These are phyloP conservation scores for Galium porrigens DNA, from an alignment of 305 asterid genomes.

Conservation along the genomic window DNA sequence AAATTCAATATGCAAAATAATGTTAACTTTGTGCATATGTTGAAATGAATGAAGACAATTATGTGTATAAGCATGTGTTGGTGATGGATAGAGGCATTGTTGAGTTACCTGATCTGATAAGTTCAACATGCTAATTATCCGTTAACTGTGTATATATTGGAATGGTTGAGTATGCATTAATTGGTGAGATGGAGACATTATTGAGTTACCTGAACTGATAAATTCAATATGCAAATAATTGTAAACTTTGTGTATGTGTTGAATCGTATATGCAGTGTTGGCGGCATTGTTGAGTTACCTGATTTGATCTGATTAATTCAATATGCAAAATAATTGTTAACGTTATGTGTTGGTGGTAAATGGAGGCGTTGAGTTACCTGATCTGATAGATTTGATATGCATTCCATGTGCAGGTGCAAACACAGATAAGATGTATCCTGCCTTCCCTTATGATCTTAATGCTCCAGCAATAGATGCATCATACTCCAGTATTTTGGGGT, in stretches of 20 bases:
- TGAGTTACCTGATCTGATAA: neutral
- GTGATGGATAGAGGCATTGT: neutral
- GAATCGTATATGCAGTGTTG: no score
- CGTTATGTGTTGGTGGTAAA: no score
- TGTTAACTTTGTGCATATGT: neutral
- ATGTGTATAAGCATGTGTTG: neutral
- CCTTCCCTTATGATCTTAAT: conserved; percentile 40
- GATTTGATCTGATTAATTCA: neutral
- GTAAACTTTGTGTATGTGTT: neutral
- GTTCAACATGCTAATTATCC: neutral
- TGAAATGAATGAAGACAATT: neutral
- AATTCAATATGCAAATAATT: no score
- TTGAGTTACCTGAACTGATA: neutral
- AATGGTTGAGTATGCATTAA: no score
- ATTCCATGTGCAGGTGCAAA: conserved; percentile 34
- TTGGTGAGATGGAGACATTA: no score
- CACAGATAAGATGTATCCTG: conserved; percentile 18
- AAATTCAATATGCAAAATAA: neutral
- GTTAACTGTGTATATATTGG: no score
- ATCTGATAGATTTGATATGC: neutral
- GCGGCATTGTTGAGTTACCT: neutral
- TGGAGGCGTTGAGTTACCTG: neutral
- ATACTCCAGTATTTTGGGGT: conserved; percentile 29
- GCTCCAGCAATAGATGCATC: conserved; percentile 34
- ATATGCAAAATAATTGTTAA: no score